Evolutionary conservation across 129 eudicot genomes (phyloP).

Genomic region (Tanacetum coccineum): DNA sequence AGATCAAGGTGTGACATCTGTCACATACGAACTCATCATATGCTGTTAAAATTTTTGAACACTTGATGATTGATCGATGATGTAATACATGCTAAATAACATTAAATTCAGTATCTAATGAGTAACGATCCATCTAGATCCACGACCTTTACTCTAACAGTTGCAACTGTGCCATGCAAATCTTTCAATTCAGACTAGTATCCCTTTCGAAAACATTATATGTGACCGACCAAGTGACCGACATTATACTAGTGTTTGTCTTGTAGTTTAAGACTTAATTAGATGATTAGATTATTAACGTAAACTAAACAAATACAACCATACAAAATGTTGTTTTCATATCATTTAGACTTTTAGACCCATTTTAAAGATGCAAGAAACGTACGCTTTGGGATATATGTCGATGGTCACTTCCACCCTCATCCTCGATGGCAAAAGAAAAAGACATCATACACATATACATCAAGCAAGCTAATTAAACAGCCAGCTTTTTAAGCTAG

Average conservation of each 20-base stretch:
- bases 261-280: neutral
- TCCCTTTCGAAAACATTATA: neutral
- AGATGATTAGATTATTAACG: neutral
- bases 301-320: slow-evolving; percentile 12
- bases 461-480: no score
- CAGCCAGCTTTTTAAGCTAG: no score
- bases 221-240: neutral
- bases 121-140: no score
- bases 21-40: no score
- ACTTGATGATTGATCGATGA: no score
- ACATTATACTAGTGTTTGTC: neutral
- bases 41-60: no score
- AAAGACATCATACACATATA: neutral
- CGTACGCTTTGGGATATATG: slow-evolving; percentile 28
- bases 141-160: no score
- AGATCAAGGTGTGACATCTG: no score
- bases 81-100: no score
- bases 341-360: slow-evolving; percentile 8
- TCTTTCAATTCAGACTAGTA: no score
- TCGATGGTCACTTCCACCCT: slow-evolving; percentile 21
- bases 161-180: no score
- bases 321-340: slow-evolving; percentile 15
- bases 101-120: no score
- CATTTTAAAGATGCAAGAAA: slow-evolving; percentile 11
- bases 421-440: slow-evolving; percentile 23